Base-by-base conservation (phyloP, 2,329 filamentous ascomycete genomes). In the Fusarium miscanthi region DNA sequence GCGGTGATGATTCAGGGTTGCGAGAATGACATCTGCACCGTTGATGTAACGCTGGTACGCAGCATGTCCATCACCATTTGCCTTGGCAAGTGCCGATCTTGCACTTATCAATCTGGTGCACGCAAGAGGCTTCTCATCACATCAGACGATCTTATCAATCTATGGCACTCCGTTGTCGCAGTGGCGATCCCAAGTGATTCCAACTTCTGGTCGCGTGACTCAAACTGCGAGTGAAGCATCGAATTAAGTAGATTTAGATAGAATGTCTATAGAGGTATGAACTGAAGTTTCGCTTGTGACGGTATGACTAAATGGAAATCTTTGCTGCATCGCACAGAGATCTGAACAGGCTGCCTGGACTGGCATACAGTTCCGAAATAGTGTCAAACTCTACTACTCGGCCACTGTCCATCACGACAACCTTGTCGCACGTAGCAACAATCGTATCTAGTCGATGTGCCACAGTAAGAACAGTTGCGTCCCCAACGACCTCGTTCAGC, bases 371-470 rank as follows among this genome's bases (percentile, higher is more conserved):
- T 3, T 45, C 38, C 4, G 51, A 52, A 14, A 72, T 67, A 6
- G 51, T 42, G n/a, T 57, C 72, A 48, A 67, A 74, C 48, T 74
- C 72, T 1, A 68, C 69, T 5, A 74, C 69, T n/a, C 27, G 60
- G 6, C 72, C 72, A 33, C 48, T 42, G 8, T 74, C 72, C 72
- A 74, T 74, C 2, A 74, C 72, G 1, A 74, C 23, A 6, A 74
- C 72, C 42, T 60, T 63, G 30, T 73, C 52, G 27, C 72, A 74
- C 9, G 69, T 80, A 33, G 60, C 42, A 33, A 75, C 35, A 7
- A 75, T 75, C 2, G 70, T 75, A 11, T 75, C 70, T 6, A 75
- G 66, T 31, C 73, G 45, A 49, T 75, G 73, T 5, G 73, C 73
- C 11, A 75, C 73, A 11, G 73, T 74, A 3, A 75, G 40, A 1